Evolutionary conservation across 495 filamentous ascomycete genomes (phyloP), one percentile per base, ranked within the genome.

Genomic region (Neurospora sp.): DNA sequence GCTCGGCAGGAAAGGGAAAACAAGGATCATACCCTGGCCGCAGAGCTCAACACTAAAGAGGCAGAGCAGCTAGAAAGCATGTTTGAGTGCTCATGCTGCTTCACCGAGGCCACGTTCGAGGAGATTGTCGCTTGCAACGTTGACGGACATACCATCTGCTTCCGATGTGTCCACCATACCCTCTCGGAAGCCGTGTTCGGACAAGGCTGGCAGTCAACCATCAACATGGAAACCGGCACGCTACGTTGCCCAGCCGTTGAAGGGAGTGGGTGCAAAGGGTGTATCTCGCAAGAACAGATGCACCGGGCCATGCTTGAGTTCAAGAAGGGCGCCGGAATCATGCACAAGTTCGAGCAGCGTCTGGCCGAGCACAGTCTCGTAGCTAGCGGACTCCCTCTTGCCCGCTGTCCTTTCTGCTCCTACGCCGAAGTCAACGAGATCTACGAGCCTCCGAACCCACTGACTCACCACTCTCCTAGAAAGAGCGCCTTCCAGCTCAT

Each of bases 41-140:
- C 87, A 7, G 83, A 88, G 35, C 76, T 97, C 72, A 96, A 97
- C 80, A 89, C 88, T 31, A 81, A 83, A 46, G 92, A 98, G 75
- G 95, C 96, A 6, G 89, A 92, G 76, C 83, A 87, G 39, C 87
- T 84, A 7, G 86, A 90, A 39, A 90, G 89, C 35, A 78, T 94
- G 20, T 91, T 94, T 75, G 96, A 98, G 78, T 99, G 96, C 79
- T 90, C 91, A 76, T 98, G 95, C 82, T 99, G 96, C 82, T 96
- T 92, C 75, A 87, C 86, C 39, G 88, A 93, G 40, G 88, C 86
- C 44, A 83, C 92, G 0, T 96, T 97, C 75, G 93, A 98, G 78
- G 90, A 93, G 80, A 87, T 97, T 27, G 88, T 92, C 9, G 87
- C 90, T 2, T 99, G 96, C 78, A 88, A 83, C 75, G 81, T 85